Evolutionary conservation across 495 filamentous ascomycete genomes (phyloP).

Genomic region (Saxophila tyrrhenica): DNA sequence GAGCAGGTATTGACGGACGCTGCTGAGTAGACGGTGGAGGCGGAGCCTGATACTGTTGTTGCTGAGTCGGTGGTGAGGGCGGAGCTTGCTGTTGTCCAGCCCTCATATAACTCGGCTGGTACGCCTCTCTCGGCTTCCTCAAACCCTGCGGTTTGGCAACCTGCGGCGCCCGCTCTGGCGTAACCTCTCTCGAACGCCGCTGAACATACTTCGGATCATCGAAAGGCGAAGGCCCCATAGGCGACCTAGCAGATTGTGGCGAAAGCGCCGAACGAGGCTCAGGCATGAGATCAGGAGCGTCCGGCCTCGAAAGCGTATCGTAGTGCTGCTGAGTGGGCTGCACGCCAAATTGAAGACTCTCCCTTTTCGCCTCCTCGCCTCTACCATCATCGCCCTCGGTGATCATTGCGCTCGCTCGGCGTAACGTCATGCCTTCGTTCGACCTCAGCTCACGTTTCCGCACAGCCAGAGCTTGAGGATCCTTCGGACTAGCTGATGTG

Average conservation of each 20-base stretch:
- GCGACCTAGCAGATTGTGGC: constrained; percentile 8
- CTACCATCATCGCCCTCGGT: not conserved
- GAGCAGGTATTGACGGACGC: not conserved
- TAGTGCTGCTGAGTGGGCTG: not conserved
- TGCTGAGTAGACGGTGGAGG: not conserved
- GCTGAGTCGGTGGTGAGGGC: not conserved
- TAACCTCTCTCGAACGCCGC: constrained; percentile 9
- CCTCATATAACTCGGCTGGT: constrained; percentile 14
- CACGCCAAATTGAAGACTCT: not conserved
- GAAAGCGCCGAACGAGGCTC: constrained; percentile 1
- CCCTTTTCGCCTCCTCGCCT: not conserved
- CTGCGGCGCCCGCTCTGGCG: not conserved
- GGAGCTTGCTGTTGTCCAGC: not conserved
- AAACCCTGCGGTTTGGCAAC: not conserved
- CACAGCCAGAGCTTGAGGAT: not conserved
- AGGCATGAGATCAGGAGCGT: not conserved
- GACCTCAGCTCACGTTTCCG: constrained; percentile 2
- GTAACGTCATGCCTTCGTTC: not conserved
- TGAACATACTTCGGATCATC: constrained; percentile 19
- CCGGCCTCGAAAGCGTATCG: not conserved
- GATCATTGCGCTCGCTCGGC: not conserved
- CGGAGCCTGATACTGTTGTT: not conserved
- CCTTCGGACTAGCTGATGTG: not conserved
- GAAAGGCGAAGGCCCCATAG: constrained; percentile 10
- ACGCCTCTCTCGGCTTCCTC: not conserved